Evolutionary conservation across 441 rosid species (phyloP).

Genomic region (Syzygium syzygioides): DNA sequence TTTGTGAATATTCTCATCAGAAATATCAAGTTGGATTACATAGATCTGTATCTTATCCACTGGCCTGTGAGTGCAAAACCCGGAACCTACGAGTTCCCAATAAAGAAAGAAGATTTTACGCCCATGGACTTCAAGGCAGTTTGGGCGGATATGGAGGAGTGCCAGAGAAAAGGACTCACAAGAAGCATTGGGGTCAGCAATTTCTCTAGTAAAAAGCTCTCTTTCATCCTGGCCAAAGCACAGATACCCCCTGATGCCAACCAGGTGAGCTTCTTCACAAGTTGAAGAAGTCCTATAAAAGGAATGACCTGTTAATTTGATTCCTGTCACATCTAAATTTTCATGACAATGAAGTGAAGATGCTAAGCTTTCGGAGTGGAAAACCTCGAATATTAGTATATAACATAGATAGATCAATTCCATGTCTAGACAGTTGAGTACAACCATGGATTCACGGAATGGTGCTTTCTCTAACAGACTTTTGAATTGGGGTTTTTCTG

Average conservation of each 20-base stretch:
- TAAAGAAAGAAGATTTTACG: slow-evolving; percentile 30
- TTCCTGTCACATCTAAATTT: neutral
- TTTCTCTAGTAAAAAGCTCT: slow-evolving; percentile 1
- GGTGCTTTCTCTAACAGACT: neutral
- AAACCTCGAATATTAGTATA: neutral
- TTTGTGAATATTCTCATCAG: slow-evolving; percentile 8
- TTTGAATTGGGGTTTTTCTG: neutral
- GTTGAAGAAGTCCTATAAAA: neutral
- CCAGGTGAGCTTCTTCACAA: neutral
- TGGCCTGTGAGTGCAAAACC: slow-evolving; percentile 49
- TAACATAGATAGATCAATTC: neutral
- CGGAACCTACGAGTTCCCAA: slow-evolving; percentile 28
- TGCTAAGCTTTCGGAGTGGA: neutral
- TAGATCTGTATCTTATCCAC: slow-evolving; percentile 43
- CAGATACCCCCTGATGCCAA: slow-evolving; percentile 1
- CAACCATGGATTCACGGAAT: neutral
- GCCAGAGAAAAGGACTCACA: slow-evolving; percentile 1
- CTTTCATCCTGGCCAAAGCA: neutral
- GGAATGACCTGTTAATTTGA: slow-evolving; percentile 7
- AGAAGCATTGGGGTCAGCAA: slow-evolving; percentile 3
- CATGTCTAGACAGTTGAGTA: neutral
- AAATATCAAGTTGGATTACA: slow-evolving; percentile 36
- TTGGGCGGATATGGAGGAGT: slow-evolving; percentile 60
- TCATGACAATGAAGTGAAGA: neutral
- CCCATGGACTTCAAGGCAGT: slow-evolving; percentile 6